Evolutionary conservation across 2,329 filamentous ascomycete species (phyloP), one percentile per base, ranked within the genome.

Genomic region (Sarocladium brachiariae): DNA sequence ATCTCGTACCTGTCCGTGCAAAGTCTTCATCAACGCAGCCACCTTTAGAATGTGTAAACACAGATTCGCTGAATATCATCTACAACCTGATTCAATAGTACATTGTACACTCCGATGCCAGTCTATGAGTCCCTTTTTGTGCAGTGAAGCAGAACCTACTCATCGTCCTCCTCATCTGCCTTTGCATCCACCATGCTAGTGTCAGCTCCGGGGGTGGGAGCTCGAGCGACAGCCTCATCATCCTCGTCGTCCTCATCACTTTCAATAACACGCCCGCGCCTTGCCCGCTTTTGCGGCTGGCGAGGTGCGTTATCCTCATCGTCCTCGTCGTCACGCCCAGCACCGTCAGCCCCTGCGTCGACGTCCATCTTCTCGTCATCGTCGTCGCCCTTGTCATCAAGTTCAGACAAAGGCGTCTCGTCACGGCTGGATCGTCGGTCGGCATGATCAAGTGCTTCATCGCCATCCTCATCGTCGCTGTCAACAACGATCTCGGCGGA

Each of bases 401-500:
- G 65, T 39, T 69, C 68, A 2, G 66, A 70, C 6, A 60, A 58
- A 7, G 63, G 65, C 9, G 66, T 64, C 38, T 64, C 66, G 9
- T 64, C 61, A 45, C 62, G 63, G 27, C 69, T 68, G 2, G 74
- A 59, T 4, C 65, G 66, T 48, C 66, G 63, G 56, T 76, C 73
- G 0, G 71, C 72, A 25, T 67, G 67, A n/a, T 76, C 73, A 3
- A 75, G 65, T 4, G 64, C 66, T 47, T 56, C 58, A 10, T 39
- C 63, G 9, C 66, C 72, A 2, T 75, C 75, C 11, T 78, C 79
- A 14, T 78, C 80, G 56, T 87, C 84, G 54, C 84, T 89, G 55
- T 92, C 87, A 39, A 89, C 85, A 24, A 96, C 83, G 55, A 90
- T 81, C 67, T 95, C 90, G 2, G 80, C 83, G 48, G 86, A 91